Evolutionary conservation across 331 rosid species (phyloP), one percentile per base, ranked within the genome.

Genomic region (Dryas integrifolia): DNA sequence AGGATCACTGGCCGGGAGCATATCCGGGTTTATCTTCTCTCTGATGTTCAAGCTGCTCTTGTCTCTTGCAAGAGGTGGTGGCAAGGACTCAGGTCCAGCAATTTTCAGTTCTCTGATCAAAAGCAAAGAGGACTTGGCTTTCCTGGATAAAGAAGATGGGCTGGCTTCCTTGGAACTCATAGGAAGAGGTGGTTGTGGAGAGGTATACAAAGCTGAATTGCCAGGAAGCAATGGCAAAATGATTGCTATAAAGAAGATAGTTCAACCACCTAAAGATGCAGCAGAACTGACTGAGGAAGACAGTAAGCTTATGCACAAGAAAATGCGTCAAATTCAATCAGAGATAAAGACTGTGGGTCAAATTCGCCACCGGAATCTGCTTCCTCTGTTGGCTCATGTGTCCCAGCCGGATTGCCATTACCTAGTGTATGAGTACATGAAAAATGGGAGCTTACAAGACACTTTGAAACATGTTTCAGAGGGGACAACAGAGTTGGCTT

Each of bases 381-480:
- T 92, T 5, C 89, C 98, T 72, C 82, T 95, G 15, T 55, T 95
- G 8, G 97, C 99, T 5, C 99, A 95, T 49, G 78, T 90, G 5
- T 79, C 87, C 1, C 89, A 91, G 49, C 96, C 97, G 2, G 93
- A 90, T 47, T 89, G 91, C 47, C 97, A 95, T 72, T 85, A 84
- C 77, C 89, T 95, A n/a, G 90, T 95, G 16, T 95, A 92, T 0
- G 99, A 92, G 53, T 95, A 61, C 88, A 95, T 95, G 98, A 95
- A 89, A 74, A 95, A 95, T 38, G 97, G 99, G 0, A 95, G 99
- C 76, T 81, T 95, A 67, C 96, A 88, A n/a, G 93, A 89, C 78
- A 35, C 67, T 45, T 16, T 95, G 39, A 14, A 1, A 5, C 70
- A 65, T 3, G 92, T 77, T 39, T 40, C 81, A 0, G 76, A 3